Conservation (phyloP, 345 rosid genomes). For the Isatis tinctoria region DNA sequence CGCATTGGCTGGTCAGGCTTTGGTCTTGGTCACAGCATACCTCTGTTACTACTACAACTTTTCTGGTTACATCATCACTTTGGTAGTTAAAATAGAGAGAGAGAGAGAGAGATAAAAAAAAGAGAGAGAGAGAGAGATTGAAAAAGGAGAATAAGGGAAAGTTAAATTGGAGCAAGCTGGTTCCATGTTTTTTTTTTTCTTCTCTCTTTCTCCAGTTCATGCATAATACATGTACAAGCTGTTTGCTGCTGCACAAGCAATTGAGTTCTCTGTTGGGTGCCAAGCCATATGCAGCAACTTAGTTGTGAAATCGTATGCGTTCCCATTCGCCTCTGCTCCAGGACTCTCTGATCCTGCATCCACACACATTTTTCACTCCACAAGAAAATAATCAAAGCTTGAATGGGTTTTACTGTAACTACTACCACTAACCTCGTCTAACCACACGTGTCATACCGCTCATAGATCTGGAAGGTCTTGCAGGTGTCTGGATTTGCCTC, state of each 20-base stretch:
- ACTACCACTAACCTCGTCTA: conserved; percentile 71
- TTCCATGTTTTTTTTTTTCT: conserved; percentile 12
- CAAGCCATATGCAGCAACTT: conserved; percentile 97
- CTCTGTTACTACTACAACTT: conserved; percentile 29
- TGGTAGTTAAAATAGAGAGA: conserved; percentile 25
- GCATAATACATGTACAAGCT: conserved; percentile 99
- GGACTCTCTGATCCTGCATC: conserved; percentile 80
- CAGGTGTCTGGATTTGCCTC: conserved; percentile 85
- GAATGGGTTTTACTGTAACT: background rate
- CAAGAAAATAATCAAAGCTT: background rate
- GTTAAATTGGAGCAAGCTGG: conserved; percentile 23
- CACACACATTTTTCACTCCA: conserved; percentile 9
- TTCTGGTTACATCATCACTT: conserved; percentile 33
- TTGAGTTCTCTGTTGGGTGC: conserved; percentile 95
- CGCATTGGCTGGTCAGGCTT: conserved; percentile 25
- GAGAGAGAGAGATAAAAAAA: background rate
- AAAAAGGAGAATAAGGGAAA: conserved; percentile 9
- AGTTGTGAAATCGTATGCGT: conserved; percentile 77
- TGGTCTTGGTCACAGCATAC: conserved; percentile 21
- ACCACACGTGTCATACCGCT: conserved; percentile 90
- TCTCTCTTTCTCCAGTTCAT: conserved; percentile 32
- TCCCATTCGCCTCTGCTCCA: conserved; percentile 84
- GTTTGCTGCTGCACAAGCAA: conserved; percentile 99
- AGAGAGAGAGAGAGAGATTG: background rate
- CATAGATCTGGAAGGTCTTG: conserved; percentile 87